Conservation (phyloP, 2,329 filamentous ascomycete species). For the Pyrenochaeta sp. region DNA sequence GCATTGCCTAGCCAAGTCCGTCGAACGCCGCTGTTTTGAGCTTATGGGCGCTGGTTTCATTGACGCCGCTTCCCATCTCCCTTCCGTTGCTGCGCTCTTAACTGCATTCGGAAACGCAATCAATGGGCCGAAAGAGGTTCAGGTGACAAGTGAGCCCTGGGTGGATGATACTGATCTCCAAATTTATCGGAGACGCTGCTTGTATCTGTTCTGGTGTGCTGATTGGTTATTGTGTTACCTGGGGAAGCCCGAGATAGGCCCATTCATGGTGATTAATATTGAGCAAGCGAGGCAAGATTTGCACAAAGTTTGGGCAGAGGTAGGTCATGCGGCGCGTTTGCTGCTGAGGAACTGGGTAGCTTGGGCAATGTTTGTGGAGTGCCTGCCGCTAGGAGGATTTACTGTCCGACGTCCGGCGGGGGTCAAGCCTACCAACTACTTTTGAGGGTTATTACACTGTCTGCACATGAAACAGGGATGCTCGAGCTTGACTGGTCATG, state of each 20-base stretch:
- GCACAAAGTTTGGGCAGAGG: background rate
- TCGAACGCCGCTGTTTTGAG: constrained; percentile 3
- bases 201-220: constrained; percentile 24
- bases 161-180: constrained; percentile 11
- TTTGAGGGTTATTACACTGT: background rate
- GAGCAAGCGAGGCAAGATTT: background rate
- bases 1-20: background rate
- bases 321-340: background rate
- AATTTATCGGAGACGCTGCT: constrained; percentile 11
- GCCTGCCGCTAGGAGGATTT: constrained; percentile 13
- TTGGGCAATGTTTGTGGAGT: constrained; percentile 22
- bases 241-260: background rate
- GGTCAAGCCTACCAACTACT: background rate
- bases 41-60: constrained; percentile 8
- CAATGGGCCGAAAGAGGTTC: constrained; percentile 11
- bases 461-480: no score
- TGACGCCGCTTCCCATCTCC: constrained; percentile 4
- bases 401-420: background rate
- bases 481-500: no score
- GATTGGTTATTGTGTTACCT: constrained; percentile 20
- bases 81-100: constrained; percentile 9
- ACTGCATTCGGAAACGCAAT: constrained; percentile 10
- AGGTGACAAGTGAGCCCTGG: background rate
- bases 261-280: constrained; percentile 4
- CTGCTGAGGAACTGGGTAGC: constrained; percentile 23